phyloP scores from a whole-genome alignment of 768 basidiomycete species.

The Obba rivulosa region DNA sequence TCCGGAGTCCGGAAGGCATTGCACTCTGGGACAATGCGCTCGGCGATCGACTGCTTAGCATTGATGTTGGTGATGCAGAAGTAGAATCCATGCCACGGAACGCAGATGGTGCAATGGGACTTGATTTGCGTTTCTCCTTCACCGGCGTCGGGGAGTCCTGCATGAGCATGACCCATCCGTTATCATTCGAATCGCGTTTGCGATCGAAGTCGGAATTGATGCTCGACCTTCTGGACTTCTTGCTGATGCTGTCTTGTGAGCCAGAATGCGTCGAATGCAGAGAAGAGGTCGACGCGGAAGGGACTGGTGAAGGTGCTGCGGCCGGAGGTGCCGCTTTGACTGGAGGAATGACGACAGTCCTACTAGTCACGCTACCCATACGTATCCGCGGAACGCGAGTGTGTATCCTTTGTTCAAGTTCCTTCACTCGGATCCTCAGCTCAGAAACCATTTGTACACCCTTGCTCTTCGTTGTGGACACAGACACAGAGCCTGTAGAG shows the following conservation, averaged over 20 bases:
- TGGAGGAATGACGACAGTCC: slow-evolving; percentile 34
- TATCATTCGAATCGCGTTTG: slow-evolving; percentile 54
- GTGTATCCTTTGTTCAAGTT: slow-evolving; percentile 82
- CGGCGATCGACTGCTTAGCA: slow-evolving; percentile 35
- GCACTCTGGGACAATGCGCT: slow-evolving; percentile 35
- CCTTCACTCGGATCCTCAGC: slow-evolving; percentile 80
- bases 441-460: slow-evolving; percentile 92
- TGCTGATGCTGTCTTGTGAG: slow-evolving; percentile 4
- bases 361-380: slow-evolving; percentile 70
- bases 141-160: slow-evolving; percentile 75
- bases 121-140: slow-evolving; percentile 54
- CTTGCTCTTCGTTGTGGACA: slow-evolving; percentile 61
- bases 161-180: slow-evolving; percentile 89
- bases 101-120: slow-evolving; percentile 51
- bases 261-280: slow-evolving; percentile 11
- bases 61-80: slow-evolving; percentile 36
- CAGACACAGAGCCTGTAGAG: slow-evolving; percentile 24
- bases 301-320: slow-evolving; percentile 10
- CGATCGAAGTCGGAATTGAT: slow-evolving; percentile 27
- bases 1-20: slow-evolving; percentile 42
- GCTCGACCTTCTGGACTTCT: slow-evolving; percentile 18
- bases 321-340: slow-evolving; percentile 7
- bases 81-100: slow-evolving; percentile 46
- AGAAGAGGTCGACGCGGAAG: slow-evolving; percentile 15
- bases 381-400: slow-evolving; percentile 81